Evolutionary conservation across 257 asterid genomes (phyloP), one percentile per base, ranked within the genome.

Genomic region (Plantago elongata): DNA sequence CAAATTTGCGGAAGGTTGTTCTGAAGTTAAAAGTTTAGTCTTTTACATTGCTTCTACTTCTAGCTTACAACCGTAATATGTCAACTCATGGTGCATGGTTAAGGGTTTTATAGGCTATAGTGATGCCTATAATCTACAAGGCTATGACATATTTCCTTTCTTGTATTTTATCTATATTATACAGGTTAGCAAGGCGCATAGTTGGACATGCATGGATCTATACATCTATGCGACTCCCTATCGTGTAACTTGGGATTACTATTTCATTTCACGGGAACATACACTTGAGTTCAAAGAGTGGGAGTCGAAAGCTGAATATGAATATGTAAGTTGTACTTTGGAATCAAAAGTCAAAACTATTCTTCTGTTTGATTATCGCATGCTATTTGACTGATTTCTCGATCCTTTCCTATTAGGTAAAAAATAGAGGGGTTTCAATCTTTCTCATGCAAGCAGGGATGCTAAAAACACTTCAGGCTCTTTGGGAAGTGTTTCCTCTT

Each of bases 201-300:
- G 94, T 70, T 88, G 79, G 90, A 91, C 96, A 42, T 91, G 98
- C 56, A 80, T 88, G 91, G 98, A 91, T 77, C 81, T 91, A 40
- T 91, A 88, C 55, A 45, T 91, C 52, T 85, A 88, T 66, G 98
- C 96, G 40, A 91, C 95, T 17, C 96, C 98, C 12, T 85, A 77
- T 68, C 89, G 84, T 3, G 92, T 91, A 11, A 86, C 90, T 5
- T 91, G 96, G 96, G 96, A 88, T 67, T 91, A 85, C 70, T 91
- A 88, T 72, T 40, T 86, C 64, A 44, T 81, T 51, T 78, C 96
- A 56, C 87, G 90, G 38, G 96, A 84, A 44, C 96, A 91, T 51
- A 88, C 96, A 7, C 69, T 91, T 13, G 90, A 82, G 51, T 84
- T 91, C 72, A 70, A 82, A 50, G 84, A 78, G 74, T 91, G 98